Percentiles rank a stretch among this genome's conserved stretches.
Evolutionary conservation across 1,284 basidiomycete genomes (phyloP).

Genomic region (Irpex sp.): DNA sequence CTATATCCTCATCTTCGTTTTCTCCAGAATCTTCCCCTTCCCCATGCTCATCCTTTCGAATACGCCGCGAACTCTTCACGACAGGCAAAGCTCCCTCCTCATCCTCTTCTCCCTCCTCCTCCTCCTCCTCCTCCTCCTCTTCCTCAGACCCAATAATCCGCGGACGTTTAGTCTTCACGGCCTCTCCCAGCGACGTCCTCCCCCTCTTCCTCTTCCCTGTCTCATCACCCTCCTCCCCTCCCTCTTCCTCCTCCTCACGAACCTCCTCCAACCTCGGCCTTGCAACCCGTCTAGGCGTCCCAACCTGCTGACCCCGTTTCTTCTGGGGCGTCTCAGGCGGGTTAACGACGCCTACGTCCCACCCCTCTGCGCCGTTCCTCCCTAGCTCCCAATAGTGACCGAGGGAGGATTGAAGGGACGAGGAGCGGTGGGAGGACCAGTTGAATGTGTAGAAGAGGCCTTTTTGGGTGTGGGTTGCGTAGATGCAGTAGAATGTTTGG

Average conservation of each 20-base stretch:
- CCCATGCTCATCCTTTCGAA: too few species aligned
- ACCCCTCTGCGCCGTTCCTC: not conserved
- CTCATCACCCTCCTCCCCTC: not conserved
- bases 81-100: not conserved
- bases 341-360: constrained; percentile 4
- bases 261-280: not conserved
- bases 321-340: constrained; percentile 2
- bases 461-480: constrained; percentile 52
- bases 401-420: constrained; percentile 14
- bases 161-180: not conserved
- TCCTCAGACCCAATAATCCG: not conserved
- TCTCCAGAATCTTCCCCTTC: not conserved
- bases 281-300: not conserved
- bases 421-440: constrained; percentile 45
- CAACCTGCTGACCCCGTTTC: not conserved
- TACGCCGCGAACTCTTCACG: too few species aligned
- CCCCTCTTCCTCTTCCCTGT: not conserved
- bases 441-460: constrained; percentile 58
- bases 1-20: not conserved
- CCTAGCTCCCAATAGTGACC: constrained; percentile 2
- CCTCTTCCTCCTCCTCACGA: too few species aligned
- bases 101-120: not conserved
- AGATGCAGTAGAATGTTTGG: constrained; percentile 42
- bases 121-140: not conserved
- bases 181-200: not conserved